A percentile compares a stretch with the other conserved stretches of the same genome.
Evolutionary conservation across 805 yeast species (phyloP).

Genomic region (Suhomyces sp.): DNA sequence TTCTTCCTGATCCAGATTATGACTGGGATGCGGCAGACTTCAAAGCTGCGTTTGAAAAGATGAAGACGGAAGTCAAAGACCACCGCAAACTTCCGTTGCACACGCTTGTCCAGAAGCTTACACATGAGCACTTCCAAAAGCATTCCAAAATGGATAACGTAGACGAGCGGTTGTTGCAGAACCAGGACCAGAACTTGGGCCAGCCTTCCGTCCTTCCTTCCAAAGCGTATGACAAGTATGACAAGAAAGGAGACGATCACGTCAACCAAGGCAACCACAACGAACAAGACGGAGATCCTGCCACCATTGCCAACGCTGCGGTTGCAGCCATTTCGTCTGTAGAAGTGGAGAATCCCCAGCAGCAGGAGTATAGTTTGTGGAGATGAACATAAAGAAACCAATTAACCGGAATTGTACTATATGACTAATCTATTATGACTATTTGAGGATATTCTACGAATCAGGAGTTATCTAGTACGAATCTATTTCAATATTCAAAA

Average conservation of each 20-base stretch:
- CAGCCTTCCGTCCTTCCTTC: background rate
- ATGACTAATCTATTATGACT: too few species aligned
- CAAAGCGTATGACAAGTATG: background rate
- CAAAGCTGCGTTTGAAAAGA: constrained; percentile 56
- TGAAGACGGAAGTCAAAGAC: constrained; percentile 52
- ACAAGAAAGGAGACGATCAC: background rate
- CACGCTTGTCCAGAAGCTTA: background rate
- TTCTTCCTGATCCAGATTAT: constrained; percentile 9
- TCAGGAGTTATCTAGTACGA: too few species aligned
- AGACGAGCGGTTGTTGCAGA: background rate
- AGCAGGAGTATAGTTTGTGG: constrained; percentile 38
- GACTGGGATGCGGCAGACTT: constrained; percentile 64
- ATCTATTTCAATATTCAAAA: too few species aligned
- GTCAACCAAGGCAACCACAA: background rate
- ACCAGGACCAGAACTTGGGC: background rate
- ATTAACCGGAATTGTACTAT: too few species aligned
- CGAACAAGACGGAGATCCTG: constrained; percentile 17
- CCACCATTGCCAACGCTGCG: constrained; percentile 36
- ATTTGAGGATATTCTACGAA: too few species aligned
- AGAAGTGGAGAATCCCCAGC: constrained; percentile 25
- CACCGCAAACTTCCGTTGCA: constrained; percentile 13
- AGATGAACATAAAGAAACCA: constrained; percentile 13
- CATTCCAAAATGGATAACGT: background rate
- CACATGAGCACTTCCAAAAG: constrained; percentile 1
- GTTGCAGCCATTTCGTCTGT: constrained; percentile 35